These are phyloP conservation scores for Microbotryum saponariae DNA, from an alignment of 1,284 basidiomycete species.

Conservation along the genomic window DNA sequence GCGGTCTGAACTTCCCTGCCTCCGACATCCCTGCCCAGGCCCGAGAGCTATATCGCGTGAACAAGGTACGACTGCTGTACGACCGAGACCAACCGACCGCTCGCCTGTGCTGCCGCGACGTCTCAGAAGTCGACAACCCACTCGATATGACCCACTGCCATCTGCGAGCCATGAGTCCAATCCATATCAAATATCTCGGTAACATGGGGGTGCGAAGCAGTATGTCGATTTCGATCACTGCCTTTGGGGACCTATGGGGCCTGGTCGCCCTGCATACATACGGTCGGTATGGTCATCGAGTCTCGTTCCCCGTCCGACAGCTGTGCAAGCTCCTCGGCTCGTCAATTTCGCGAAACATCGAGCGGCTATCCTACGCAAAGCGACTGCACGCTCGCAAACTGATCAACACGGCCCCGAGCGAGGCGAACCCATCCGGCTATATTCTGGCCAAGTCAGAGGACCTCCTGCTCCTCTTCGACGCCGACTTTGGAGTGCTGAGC, in stretches of 20 bases:
- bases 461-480: conserved; percentile 70
- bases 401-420: conserved; percentile 67
- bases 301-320: conserved; percentile 38
- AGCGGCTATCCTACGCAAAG: conserved; percentile 71
- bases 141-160: conserved; percentile 84
- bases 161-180: conserved; percentile 80
- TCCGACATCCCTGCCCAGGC: conserved; percentile 54
- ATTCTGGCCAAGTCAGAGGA: conserved; percentile 78
- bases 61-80: conserved; percentile 76
- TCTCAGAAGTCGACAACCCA: conserved; percentile 61
- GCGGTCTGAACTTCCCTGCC: conserved; percentile 46
- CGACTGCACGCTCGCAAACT: conserved; percentile 70
- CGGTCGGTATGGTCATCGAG: conserved; percentile 45
- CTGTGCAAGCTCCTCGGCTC: conserved; percentile 62
- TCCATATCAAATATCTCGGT: conserved; percentile 68
- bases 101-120: conserved; percentile 60
- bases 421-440: conserved; percentile 68
- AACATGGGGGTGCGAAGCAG: conserved; percentile 76
- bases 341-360: conserved; percentile 74
- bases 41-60: conserved; percentile 51
- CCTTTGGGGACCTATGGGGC: conserved; percentile 76
- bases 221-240: conserved; percentile 81
- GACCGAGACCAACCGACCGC: conserved; percentile 70
- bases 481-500: conserved; percentile 73
- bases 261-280: conserved; percentile 78